A percentile compares a stretch with the other conserved stretches of the same genome.
These are phyloP conservation scores for Tolypocladium tropicale DNA, from an alignment of 2,329 filamentous ascomycete genomes.

Conservation along the genomic window DNA sequence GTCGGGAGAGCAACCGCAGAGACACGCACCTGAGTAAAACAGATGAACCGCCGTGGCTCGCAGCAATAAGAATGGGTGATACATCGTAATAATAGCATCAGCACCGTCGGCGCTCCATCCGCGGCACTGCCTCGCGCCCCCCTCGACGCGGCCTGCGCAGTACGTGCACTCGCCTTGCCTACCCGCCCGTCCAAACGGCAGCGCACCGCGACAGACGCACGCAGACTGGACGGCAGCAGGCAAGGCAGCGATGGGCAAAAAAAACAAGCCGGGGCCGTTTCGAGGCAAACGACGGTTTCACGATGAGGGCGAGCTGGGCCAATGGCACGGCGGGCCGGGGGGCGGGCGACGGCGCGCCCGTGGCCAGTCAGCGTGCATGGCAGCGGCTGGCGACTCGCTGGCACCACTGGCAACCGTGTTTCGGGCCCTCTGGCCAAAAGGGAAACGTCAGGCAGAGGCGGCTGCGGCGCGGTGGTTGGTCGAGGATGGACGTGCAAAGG, in stretches of 20 bases:
- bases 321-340: not conserved
- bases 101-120: not conserved
- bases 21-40: not conserved
- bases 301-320: not conserved
- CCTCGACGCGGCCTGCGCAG: not conserved
- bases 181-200: not conserved
- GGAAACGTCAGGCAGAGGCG: not conserved
- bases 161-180: no score
- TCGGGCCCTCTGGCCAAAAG: not conserved
- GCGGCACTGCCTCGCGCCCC: not conserved
- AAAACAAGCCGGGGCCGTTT: not conserved
- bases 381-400: not conserved
- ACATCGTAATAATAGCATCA: not conserved
- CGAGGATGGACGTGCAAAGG: no score
- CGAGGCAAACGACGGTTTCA: not conserved
- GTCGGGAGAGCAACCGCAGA: not conserved
- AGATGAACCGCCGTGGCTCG: no score
- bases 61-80: no score
- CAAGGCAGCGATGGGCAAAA: no score
- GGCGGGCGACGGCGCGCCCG: not conserved
- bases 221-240: not conserved
- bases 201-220: not conserved
- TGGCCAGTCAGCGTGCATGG: not conserved
- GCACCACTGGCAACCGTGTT: not conserved
- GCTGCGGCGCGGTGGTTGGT: not conserved